Base-by-base conservation (phyloP, 768 basidiomycete genomes). In the Gloeostereum incarnatum region DNA sequence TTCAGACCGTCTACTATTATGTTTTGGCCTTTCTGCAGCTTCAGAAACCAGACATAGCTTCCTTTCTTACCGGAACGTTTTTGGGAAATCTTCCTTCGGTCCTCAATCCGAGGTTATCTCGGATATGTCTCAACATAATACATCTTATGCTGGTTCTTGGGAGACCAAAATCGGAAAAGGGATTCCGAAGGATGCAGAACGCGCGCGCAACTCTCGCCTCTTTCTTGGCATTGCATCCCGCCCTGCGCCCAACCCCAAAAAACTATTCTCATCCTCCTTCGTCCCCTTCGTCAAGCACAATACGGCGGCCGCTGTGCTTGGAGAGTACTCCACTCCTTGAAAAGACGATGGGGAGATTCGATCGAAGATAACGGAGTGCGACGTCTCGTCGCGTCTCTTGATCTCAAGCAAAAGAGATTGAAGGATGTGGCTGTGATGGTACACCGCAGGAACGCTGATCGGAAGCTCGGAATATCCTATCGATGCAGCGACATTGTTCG, bases 371-470 rank as follows among this genome's bases (percentile, higher is more conserved):
- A 66, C 36, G 59, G 64, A 16, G 81, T 86, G 16, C 67, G 71
- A 49, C 69, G 76, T 41, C 72, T 78, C 29, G 55, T 86, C 37
- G 68, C 68, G 4, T 57, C 54, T 29, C 60, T 81, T 33, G 82
- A 81, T 21, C 49, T 80, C 39, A 81, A 78, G 53, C 74, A 86
- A 59, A 73, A 78, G 11, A 69, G 78, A 31, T 55, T 62, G 44
- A 75, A 75, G 48, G 69, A 81, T 41, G 59, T 61, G 13, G 38
- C 58, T 41, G 50, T 49, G 43, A 50, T 64, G 40, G 39, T 58
- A n/a, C n/a, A n/a, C n/a, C n/a, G n/a, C n/a, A n/a, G n/a, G n/a
- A n/a, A n/a, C n/a, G n/a, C n/a, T n/a, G n/a, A n/a, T n/a, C n/a
- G n/a, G n/a, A n/a, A n/a, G n/a, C n/a, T n/a, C n/a, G n/a, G n/a